Percentiles rank a stretch among this genome's conserved stretches.
These are phyloP conservation scores for Thuja plicata DNA, from an alignment of 83 land plant genomes.

Conservation along the genomic window DNA sequence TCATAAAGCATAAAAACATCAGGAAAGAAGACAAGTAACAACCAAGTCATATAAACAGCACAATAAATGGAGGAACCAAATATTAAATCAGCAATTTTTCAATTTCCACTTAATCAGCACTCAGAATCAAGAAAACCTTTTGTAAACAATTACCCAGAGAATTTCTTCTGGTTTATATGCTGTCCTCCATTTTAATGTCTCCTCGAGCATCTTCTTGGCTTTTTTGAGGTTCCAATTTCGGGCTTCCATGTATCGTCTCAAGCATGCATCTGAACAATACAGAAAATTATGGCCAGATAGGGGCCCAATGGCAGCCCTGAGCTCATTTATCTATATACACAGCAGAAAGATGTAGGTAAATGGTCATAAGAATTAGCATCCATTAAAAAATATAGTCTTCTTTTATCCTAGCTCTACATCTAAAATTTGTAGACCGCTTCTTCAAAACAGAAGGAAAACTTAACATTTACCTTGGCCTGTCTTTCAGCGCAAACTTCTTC, in stretches of 20 bases:
- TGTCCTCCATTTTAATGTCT: constrained; percentile 76
- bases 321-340: constrained; percentile 49
- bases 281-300: constrained; percentile 41
- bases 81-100: not conserved
- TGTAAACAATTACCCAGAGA: constrained; percentile 61
- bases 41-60: not conserved
- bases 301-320: constrained; percentile 57
- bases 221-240: constrained; percentile 73
- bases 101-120: not conserved
- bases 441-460: not conserved
- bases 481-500: constrained; percentile 8
- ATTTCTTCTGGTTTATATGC: constrained; percentile 82
- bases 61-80: not conserved
- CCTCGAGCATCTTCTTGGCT: constrained; percentile 73
- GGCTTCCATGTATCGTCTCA: constrained; percentile 71
- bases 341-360: not conserved
- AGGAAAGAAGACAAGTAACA: not conserved
- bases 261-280: constrained; percentile 67
- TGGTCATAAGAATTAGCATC: not conserved
- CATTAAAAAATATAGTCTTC: not conserved
- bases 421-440: not conserved
- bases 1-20: not conserved
- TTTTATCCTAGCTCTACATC: not conserved
- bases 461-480: not conserved
- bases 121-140: not conserved